Evolutionary conservation across 116 monocot genomes (phyloP), one percentile per base, ranked within the genome.

Genomic region (Cymodocea nodosa): DNA sequence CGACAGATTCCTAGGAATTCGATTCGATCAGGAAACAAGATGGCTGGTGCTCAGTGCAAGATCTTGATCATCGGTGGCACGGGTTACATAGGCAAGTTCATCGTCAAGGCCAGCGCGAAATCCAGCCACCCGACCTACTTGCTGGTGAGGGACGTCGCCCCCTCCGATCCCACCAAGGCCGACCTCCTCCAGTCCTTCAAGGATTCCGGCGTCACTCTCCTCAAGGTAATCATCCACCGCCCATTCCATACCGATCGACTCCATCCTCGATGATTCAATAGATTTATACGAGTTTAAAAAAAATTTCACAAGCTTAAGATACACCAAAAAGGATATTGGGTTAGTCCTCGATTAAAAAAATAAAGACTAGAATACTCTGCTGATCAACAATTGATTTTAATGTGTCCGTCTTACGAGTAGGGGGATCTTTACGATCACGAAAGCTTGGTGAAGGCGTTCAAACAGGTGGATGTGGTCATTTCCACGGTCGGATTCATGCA

Each of bases 41-140:
- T 44, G 48, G 58, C 48, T 18, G 18, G 35, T 18, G 2, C 14
- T 11, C 2, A 30, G 30, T 82, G 80, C 78, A 83, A 76, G 77
- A 74, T 93, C 50, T 25, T 93, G 68, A 55, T 93, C 59, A 85
- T 93, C 66, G 93, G 93, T 4, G 75, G 81, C 11, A 85, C 89
- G 1, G 89, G 93, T 3, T 84, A 89, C 79, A 78, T 93, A 22
- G 93, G 93, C 18, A 83, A 74, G 72, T 76, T 63, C 78, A 62
- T 89, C n/a, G 89, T 93, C 15, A 17, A 17, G 13, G 93, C 83
- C 10, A 82, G 89, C 74, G 83, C 70, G 9, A 81, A 66, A 40
- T 60, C 67, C 3, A 86, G 83, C 0, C 73, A 89, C 71, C 83
- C 81, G 2, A 93, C 85, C 37, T 83, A 76, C 55, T 81, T 68